Base-by-base conservation (phyloP, 176 grass and related monocot species). In the Areca catechu region DNA sequence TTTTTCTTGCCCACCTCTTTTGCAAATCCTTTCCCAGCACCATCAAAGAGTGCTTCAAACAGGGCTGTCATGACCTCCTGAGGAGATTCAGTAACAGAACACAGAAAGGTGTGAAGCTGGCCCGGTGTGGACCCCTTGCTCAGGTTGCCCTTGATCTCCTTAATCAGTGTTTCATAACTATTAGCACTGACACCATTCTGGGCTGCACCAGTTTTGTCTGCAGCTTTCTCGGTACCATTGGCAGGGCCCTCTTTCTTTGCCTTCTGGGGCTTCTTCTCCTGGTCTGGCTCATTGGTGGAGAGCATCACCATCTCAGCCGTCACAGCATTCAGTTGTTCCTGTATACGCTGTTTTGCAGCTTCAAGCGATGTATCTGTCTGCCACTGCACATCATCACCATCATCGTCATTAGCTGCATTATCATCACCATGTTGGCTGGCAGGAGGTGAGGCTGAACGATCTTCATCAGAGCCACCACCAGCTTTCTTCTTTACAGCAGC, bases 241-340 rank as follows among this genome's bases (percentile, higher is more conserved):
- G 50, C n/a, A 19, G 18, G 0, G 5, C 4, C 60, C 1, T 57
- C 65, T 1, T 75, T 69, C 20, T 75, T 69, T 23, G 22, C 66
- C 5, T 22, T 59, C 3, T 67, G 55, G 18, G 70, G 18, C n/a
- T 76, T 67, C 25, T 74, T 70, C 47, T 83, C 77, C 67, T 86
- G 64, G 17, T 68, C n/a, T n/a, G 56, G 14, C 58, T 83, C 80
- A 16, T 72, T 65, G 15, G 80, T 80, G 4, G 86, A 71, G 6
- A 88, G 77, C 76, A 90, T 74, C 15, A 96, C 86, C 92, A 96
- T 90, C 58, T 88, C 86, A 15, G 92, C 86, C 53, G 92, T 96
- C 12, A 72, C 92, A 16, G 82, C 83, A 56, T 62, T 90, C 16
- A 96, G 64, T 62, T 96, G 92, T 22, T 96, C 86, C 48, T 78